phyloP scores from a whole-genome alignment of 371 early-diverging fungal genomes.

The Mucor saturninus region DNA sequence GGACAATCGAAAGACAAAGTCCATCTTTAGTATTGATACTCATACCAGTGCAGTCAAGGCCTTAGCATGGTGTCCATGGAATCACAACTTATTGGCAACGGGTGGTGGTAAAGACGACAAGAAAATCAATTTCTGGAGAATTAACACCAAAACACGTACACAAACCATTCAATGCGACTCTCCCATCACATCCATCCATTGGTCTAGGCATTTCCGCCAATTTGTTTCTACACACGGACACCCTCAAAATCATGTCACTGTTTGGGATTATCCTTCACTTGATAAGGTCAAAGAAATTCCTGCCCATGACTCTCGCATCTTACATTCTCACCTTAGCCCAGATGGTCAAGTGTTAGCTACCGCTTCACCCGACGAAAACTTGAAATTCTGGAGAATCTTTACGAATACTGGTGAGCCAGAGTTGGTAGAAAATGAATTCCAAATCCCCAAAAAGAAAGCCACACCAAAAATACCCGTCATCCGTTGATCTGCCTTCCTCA shows the following conservation, averaged over 20 bases:
- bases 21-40: slow-evolving; percentile 72
- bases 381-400: slow-evolving; percentile 98
- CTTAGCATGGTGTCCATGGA: slow-evolving; percentile 99
- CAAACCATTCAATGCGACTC: slow-evolving; percentile 83
- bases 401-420: slow-evolving; percentile 36
- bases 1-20: slow-evolving; percentile 75
- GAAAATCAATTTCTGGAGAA: slow-evolving; percentile 96
- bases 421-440: slow-evolving; percentile 1
- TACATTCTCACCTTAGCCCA: slow-evolving; percentile 91
- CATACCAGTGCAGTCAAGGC: slow-evolving; percentile 96
- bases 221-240: slow-evolving; percentile 94
- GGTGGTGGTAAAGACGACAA: slow-evolving; percentile 97
- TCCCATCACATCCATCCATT: slow-evolving; percentile 94
- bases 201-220: slow-evolving; percentile 94
- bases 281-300: slow-evolving; percentile 78
- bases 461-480: too few relatives aligned
- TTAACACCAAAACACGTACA: slow-evolving; percentile 68
- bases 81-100: slow-evolving; percentile 85
- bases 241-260: slow-evolving; percentile 83
- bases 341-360: slow-evolving; percentile 94
- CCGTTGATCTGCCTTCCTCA: too few relatives aligned
- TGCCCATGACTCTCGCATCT: slow-evolving; percentile 90
- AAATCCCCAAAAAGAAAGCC: slow-evolving; percentile 7
- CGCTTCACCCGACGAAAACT: slow-evolving; percentile 92
- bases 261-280: slow-evolving; percentile 92